These are phyloP conservation scores for Cyberlindnera amylophila DNA, from an alignment of 805 yeast species.

Conservation along the genomic window DNA sequence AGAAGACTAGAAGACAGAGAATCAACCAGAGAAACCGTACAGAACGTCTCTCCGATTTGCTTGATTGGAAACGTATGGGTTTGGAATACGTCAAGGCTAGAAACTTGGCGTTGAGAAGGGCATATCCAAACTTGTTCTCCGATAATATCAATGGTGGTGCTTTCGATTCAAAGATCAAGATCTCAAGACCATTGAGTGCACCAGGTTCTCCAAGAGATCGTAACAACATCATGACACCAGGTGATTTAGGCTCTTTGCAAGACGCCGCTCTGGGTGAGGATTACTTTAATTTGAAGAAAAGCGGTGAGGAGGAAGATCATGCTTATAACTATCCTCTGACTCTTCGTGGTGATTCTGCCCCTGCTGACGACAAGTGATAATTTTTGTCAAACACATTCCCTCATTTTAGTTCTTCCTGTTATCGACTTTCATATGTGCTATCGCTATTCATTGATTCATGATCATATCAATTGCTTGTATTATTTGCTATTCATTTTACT, in stretches of 20 bases:
- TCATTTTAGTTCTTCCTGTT: too few relatives aligned
- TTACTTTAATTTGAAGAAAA: slow-evolving; percentile 51
- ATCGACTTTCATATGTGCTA: not conserved
- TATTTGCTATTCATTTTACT: too few relatives aligned
- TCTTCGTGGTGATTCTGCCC: slow-evolving; percentile 45
- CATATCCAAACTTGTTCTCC: slow-evolving; percentile 82
- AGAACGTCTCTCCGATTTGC: slow-evolving; percentile 84
- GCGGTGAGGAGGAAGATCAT: slow-evolving; percentile 42
- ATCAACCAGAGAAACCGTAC: slow-evolving; percentile 97
- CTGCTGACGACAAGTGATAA: slow-evolving; percentile 25
- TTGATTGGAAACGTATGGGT: slow-evolving; percentile 99
- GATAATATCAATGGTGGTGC: slow-evolving; percentile 20
- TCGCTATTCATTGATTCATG: not conserved
- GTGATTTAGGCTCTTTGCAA: slow-evolving; percentile 94
- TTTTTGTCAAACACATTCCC: too few relatives aligned
- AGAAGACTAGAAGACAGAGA: slow-evolving; percentile 92
- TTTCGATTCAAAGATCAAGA: slow-evolving; percentile 55
- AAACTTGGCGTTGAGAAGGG: slow-evolving; percentile 85
- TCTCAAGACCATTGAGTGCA: slow-evolving; percentile 90
- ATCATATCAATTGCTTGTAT: too few relatives aligned
- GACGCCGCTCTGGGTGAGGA: slow-evolving; percentile 84
- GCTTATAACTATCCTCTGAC: slow-evolving; percentile 42
- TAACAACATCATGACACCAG: slow-evolving; percentile 88
- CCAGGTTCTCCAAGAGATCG: slow-evolving; percentile 92
- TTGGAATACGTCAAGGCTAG: slow-evolving; percentile 94